Evolutionary conservation across 2,329 filamentous ascomycete species (phyloP).

Genomic region (Calonectria pauciramosa): DNA sequence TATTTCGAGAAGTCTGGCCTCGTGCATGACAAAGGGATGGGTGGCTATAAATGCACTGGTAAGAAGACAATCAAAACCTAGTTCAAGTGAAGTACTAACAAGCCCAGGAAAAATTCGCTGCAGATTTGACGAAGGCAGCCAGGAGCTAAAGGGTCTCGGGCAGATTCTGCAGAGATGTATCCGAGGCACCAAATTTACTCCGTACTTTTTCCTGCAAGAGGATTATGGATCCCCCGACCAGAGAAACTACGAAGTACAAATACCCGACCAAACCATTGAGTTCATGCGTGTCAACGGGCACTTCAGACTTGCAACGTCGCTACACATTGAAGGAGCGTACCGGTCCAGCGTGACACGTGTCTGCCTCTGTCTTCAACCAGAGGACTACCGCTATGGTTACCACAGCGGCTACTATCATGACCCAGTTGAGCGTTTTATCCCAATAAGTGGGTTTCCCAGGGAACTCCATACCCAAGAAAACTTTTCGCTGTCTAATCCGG

Average conservation of each 20-base stretch:
- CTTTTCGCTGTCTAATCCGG: not conserved
- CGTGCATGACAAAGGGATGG: not conserved
- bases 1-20: constrained; percentile 1
- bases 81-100: not conserved
- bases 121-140: constrained; percentile 9
- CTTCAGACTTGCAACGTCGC: not conserved
- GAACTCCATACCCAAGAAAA: not conserved
- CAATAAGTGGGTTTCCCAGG: constrained; percentile 4
- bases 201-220: constrained; percentile 10
- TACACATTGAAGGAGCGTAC: not conserved
- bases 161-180: not conserved
- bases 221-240: not conserved
- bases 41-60: not conserved
- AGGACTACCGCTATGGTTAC: not conserved
- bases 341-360: not conserved
- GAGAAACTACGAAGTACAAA: not conserved
- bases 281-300: not conserved
- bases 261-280: not conserved
- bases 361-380: constrained; percentile 3
- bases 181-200: not conserved
- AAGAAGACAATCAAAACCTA: not conserved
- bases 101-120: constrained; percentile 6
- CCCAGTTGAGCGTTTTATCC: not conserved
- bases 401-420: not conserved
- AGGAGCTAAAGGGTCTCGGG: constrained; percentile 2